Conservation (phyloP, 768 basidiomycete species). For the Tremella fuciformis region DNA sequence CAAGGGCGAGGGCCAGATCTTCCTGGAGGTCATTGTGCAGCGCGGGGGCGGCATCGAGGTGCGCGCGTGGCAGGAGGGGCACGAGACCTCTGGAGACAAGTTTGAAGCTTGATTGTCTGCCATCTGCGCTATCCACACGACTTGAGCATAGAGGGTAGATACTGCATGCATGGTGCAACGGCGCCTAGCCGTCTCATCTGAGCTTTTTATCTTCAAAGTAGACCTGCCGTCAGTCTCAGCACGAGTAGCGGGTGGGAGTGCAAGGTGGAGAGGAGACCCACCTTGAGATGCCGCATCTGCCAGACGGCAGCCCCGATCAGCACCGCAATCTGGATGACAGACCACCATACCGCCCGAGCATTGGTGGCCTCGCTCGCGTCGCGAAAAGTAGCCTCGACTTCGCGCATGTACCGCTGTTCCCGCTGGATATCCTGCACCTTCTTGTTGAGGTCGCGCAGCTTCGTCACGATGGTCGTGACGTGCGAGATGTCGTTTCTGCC, state of each 20-base stretch:
- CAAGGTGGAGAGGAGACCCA: no score
- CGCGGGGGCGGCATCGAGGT: constrained; percentile 36
- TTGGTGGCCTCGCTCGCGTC: constrained; percentile 87
- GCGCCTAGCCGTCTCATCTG: constrained; percentile 12
- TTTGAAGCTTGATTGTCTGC: constrained; percentile 26
- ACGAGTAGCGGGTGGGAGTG: neutral
- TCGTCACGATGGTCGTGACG: constrained; percentile 50
- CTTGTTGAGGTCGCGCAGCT: constrained; percentile 86
- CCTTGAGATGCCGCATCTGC: constrained; percentile 90
- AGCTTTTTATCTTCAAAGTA: constrained; percentile 48
- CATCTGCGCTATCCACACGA: neutral
- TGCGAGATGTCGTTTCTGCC: constrained; percentile 46
- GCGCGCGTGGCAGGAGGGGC: constrained; percentile 45
- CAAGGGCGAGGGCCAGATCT: constrained; percentile 27
- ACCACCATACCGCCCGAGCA: constrained; percentile 92
- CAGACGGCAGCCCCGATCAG: constrained; percentile 81
- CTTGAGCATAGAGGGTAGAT: constrained; percentile 1
- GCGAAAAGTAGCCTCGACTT: constrained; percentile 86
- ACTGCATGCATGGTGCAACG: constrained; percentile 7
- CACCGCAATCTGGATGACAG: constrained; percentile 77
- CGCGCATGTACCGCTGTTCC: constrained; percentile 97
- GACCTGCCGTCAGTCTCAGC: constrained; percentile 10
- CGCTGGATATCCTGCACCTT: constrained; percentile 88
- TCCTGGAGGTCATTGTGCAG: constrained; percentile 45
- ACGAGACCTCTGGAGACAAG: constrained; percentile 32